Percentiles rank a stretch among this genome's conserved stretches.
phyloP scores from a whole-genome alignment of 2,329 filamentous ascomycete species.

The Ophiostoma perfectum region DNA sequence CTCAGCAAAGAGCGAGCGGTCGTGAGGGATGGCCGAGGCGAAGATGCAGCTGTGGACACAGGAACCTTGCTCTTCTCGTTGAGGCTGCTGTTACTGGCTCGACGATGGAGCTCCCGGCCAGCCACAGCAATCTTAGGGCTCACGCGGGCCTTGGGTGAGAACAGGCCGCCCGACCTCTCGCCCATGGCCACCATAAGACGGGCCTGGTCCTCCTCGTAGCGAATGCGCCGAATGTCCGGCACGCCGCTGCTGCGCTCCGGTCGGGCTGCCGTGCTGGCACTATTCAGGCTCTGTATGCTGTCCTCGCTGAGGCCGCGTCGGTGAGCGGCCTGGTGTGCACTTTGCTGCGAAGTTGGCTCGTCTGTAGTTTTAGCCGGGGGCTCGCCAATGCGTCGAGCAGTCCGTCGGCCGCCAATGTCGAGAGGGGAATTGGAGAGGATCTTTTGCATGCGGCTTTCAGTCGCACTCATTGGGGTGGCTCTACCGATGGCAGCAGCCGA shows the following conservation, averaged over 20 bases:
- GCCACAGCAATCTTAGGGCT: slow-evolving; percentile 37
- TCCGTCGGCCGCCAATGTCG: slow-evolving; percentile 27
- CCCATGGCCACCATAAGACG: slow-evolving; percentile 28
- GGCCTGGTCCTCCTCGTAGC: slow-evolving; percentile 30
- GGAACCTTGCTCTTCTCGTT: slow-evolving; percentile 26
- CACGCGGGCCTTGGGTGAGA: slow-evolving; percentile 34
- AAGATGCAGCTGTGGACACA: background rate
- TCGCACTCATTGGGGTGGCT: slow-evolving; percentile 16
- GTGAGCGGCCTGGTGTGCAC: background rate
- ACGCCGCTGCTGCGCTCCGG: slow-evolving; percentile 12
- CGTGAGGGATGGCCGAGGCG: background rate
- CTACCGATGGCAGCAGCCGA: background rate
- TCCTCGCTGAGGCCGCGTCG: slow-evolving; percentile 18
- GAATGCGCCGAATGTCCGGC: slow-evolving; percentile 29
- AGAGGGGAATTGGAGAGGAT: slow-evolving; percentile 28
- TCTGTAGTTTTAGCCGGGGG: background rate
- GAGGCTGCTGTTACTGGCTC: slow-evolving; percentile 35
- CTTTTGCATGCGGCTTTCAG: slow-evolving; percentile 27
- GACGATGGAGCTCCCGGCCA: slow-evolving; percentile 33
- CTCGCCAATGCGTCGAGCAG: slow-evolving; percentile 25
- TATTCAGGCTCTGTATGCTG: background rate
- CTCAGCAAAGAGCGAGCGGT: background rate
- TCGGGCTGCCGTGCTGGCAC: background rate
- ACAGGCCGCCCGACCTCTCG: slow-evolving; percentile 32
- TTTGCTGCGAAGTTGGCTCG: background rate